Evolutionary conservation across 306 rosid genomes (phyloP).

Genomic region (Fragaria vesca): DNA sequence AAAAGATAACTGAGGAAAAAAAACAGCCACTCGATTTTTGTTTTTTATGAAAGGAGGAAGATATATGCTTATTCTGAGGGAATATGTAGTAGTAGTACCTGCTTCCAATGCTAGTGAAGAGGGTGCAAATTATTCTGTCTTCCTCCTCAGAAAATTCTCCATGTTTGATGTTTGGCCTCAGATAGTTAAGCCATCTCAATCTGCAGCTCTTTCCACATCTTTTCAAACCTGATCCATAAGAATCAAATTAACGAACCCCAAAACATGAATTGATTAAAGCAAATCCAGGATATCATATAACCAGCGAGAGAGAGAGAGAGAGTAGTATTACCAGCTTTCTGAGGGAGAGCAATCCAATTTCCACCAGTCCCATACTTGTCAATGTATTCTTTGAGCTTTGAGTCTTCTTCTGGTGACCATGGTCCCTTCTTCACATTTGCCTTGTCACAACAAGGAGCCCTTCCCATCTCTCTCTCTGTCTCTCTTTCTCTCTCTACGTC

Average conservation of each 20-base stretch:
- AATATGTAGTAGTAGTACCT: slow-evolving; percentile 37
- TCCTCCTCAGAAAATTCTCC: slow-evolving; percentile 95
- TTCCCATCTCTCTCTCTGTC: slow-evolving; percentile 63
- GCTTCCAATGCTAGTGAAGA: slow-evolving; percentile 88
- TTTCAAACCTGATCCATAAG: slow-evolving; percentile 61
- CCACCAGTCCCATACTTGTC: slow-evolving; percentile 88
- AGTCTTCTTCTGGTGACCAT: slow-evolving; percentile 96
- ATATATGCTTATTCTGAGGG: neutral
- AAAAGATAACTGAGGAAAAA: slow-evolving; percentile 12
- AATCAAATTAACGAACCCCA: neutral
- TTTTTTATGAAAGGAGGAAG: neutral
- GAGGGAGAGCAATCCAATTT: slow-evolving; percentile 95
- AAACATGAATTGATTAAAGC: neutral
- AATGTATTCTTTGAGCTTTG: slow-evolving; percentile 73
- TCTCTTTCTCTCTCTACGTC: slow-evolving; percentile 13
- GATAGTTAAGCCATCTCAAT: slow-evolving; percentile 94
- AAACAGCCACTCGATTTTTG: neutral
- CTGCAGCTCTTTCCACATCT: slow-evolving; percentile 97
- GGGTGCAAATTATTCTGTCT: slow-evolving; percentile 79
- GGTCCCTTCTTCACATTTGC: slow-evolving; percentile 97
- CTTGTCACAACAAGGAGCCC: slow-evolving; percentile 98
- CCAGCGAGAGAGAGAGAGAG: slow-evolving; percentile 3
- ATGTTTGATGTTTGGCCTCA: slow-evolving; percentile 89
- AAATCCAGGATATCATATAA: neutral
- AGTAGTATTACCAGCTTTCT: slow-evolving; percentile 67